Base-by-base conservation (phyloP, 2,329 filamentous ascomycete genomes). In the Scortechinia acanthostroma region DNA sequence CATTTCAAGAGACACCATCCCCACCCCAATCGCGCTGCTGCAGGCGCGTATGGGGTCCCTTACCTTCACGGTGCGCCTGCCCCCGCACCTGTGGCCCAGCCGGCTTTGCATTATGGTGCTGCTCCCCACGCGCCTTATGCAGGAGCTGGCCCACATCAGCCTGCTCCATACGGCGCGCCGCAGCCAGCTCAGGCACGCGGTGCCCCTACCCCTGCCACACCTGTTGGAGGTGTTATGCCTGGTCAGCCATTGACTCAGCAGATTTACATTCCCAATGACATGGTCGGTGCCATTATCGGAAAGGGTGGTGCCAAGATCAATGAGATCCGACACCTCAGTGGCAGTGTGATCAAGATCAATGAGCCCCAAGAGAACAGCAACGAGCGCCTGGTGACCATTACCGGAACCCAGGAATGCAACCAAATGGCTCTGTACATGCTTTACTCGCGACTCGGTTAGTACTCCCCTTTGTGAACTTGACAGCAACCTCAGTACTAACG, bases 361-460 rank as follows among this genome's bases (percentile, higher is more conserved):
- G 93, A 98, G 64, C 93, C 93, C 1, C 93, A 96, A 64, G 93
- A 97, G 65, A 97, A 95, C 69, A 97, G 89, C 75, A 98, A 97
- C 59, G 93, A 98, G 72, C 85, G 93, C 50, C 73, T 98, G 48
- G 93, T 98, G 47, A 98, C 93, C 15, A 95, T 98, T 55, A 96
- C 93, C 2, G 93, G 93, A 52, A 97, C 93, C 4, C 90, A 94
- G 57, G 93, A 98, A 68, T 96, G 90, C 73, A 98, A 98, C 69
- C 88, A 95, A 59, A 97, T 98, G 91, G 93, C 93, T n/a, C 70
- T 98, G 46, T 98, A 97, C 70, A 96, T 98, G 91, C 80, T 98
- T 46, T 98, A 98, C 68, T 94, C 89, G 48, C 82, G 93, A 75
- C 86, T 98, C 63, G 93, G 93, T 95, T 64, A 71, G 74, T 60